Conservation (phyloP, 2,329 filamentous ascomycete species). For the Escovopsis weberi region DNA sequence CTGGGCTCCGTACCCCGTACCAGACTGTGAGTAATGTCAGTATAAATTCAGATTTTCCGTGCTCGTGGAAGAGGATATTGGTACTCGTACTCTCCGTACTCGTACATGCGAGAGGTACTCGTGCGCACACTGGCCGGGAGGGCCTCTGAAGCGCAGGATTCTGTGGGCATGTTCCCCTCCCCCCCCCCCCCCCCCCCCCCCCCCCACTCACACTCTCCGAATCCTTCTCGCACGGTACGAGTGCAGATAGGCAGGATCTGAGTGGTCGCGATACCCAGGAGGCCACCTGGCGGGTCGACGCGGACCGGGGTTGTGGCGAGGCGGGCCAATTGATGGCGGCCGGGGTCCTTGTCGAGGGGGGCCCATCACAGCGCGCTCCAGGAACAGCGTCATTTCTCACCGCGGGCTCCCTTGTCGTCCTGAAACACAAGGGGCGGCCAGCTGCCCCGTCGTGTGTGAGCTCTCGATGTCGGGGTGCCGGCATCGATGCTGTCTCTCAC, state of each 20-base stretch:
- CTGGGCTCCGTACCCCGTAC: too few species aligned
- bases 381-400: conserved; percentile 16
- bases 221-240: conserved; percentile 4
- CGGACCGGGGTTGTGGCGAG: conserved; percentile 3
- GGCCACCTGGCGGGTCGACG: not conserved
- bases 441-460: not conserved
- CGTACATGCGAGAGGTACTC: conserved; percentile 1
- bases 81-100: too few species aligned
- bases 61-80: too few species aligned
- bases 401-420: conserved; percentile 12
- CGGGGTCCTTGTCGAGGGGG: conserved; percentile 4
- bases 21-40: too few species aligned
- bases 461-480: too few species aligned
- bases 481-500: not conserved
- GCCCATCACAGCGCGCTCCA: conserved; percentile 12
- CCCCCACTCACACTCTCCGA: too few species aligned
- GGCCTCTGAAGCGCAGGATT: not conserved
- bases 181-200: conserved; percentile 2
- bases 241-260: too few species aligned
- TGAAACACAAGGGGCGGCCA: conserved; percentile 12
- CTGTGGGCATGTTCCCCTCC: not conserved
- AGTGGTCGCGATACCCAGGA: too few species aligned
- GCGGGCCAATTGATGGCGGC: conserved; percentile 4
- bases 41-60: too few species aligned
- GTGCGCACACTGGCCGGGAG: not conserved